Base-by-base conservation (phyloP, 768 basidiomycete species). In the Lentinula boryana region DNA sequence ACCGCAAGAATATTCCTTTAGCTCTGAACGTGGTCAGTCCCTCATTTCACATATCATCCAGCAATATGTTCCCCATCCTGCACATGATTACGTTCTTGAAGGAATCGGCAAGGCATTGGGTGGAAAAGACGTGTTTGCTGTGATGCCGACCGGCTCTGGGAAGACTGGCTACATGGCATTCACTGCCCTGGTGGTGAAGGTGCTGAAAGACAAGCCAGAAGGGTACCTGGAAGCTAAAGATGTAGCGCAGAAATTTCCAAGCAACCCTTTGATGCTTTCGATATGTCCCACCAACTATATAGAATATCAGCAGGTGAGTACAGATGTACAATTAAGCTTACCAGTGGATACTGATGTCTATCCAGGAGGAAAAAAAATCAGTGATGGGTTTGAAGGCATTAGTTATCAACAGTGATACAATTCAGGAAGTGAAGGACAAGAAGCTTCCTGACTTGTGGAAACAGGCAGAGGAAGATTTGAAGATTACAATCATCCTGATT, bases 201-300 rank as follows among this genome's bases (percentile, higher is more conserved):
- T 33, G 38, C 36, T 48, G 55, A 15, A 15, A 21, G 60, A 7
- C 8, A 21, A 27, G 4, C 41, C 40, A 49, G 55, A 55, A 31
- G 36, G 5, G 8, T 57, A 27, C 21, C 55, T 2, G 7, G 5
- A 23, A 12, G 31, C 21, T 31, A 15, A 57, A 57, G 31, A 54
- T 44, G 61, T 72, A 8, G 56, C 70, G 13, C 58, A 60, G 5
- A 43, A 57, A 40, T 52, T 46, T 23, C 44, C n/a, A 5, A 46
- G n/a, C 12, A 13, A 46, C 21, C 44, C 44, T 15, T 16, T 46
- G 13, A 46, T 46, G 44, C 44, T 46, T n/a, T 2, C 44, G 13
- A 46, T 46, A 15, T 46, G 44, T n/a, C 44, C 44, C 16, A 46
- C 44, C 2, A 12, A 46, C n/a, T 46, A 46, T n/a, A 13, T 46